phyloP scores from a whole-genome alignment of 2,329 filamentous ascomycete species.

The Penicillium sp. region DNA sequence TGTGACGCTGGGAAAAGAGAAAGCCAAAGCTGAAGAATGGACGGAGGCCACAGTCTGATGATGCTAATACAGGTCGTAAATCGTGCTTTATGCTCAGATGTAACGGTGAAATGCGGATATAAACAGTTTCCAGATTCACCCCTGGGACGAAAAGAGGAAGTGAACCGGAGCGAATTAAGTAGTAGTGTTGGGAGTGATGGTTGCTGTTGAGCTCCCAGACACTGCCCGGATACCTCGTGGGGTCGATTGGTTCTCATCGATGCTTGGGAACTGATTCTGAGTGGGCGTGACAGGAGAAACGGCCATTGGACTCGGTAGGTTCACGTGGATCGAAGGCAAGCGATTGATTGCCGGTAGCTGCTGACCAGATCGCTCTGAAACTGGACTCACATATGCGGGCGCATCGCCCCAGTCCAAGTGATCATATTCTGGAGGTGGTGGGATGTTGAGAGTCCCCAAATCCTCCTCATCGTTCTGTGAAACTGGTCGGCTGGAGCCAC shows the following conservation, averaged over 20 bases:
- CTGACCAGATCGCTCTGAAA: constrained; percentile 17
- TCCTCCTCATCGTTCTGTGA: constrained; percentile 36
- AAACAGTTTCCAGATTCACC: background rate
- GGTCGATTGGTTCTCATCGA: constrained; percentile 10
- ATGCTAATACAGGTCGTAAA: constrained; percentile 26
- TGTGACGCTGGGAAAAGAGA: background rate
- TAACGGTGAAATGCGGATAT: constrained; percentile 2
- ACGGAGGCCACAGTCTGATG: constrained; percentile 5
- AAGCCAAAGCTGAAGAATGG: constrained; percentile 9
- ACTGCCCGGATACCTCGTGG: constrained; percentile 4
- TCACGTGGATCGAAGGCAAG: constrained; percentile 36
- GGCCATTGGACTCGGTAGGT: constrained; percentile 30
- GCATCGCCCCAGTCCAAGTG: constrained; percentile 46
- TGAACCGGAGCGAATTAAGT: constrained; percentile 8
- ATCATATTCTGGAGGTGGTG: constrained; percentile 46
- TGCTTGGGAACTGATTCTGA: constrained; percentile 9
- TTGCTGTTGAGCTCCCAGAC: background rate
- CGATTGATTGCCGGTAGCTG: constrained; percentile 23
- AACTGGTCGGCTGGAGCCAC: constrained; percentile 23
- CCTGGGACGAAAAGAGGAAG: background rate
- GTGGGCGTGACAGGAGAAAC: constrained; percentile 29
- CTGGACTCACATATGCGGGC: constrained; percentile 41
- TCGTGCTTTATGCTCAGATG: constrained; percentile 22
- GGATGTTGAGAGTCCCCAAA: constrained; percentile 39
- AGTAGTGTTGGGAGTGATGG: constrained; percentile 4